Evolutionary conservation across 306 rosid genomes (phyloP), one percentile per base, ranked within the genome.

Genomic region (Acacia crassicarpa): DNA sequence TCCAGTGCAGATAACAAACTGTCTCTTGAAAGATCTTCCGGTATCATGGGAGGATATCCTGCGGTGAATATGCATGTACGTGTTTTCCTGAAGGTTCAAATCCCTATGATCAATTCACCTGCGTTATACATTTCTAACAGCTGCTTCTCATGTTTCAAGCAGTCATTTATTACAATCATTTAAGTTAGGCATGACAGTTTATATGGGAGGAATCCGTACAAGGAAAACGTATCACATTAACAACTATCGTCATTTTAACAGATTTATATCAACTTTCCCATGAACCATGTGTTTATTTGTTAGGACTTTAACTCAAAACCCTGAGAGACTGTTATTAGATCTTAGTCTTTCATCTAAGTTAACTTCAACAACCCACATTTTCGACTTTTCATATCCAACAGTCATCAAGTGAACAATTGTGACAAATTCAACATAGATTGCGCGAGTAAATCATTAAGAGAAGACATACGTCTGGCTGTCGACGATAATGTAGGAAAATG

Each of bases 21-120:
- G 45, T 88, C 72, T 76, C 12, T 81, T 0, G 92, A 77, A 83
- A 96, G 92, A 77, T 96, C 90, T 35, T 88, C 88, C 0, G 97
- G 94, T 53, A 80, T 80, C 94, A 93, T 82, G 72, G 89, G 88
- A 88, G 97, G 98, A 89, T 87, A 84, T 78, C 98, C 99, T 30
- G 91, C 67, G 17, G 97, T 93, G 86, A 66, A 81, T 77, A 95
- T 92, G 78, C 99, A 96, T 4, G 99, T 96, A n/a, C 99, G 95
- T 65, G 99, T 93, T 80, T 92, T 91, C 91, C 99, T 96, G 85
- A 83, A 86, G 83, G 74, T 77, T 77, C 56, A 77, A 72, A 73
- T 49, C 83, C 58, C 14, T 53, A 80, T 25, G 61, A 84, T 84
- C 67, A 83, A 66, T 83, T 63, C 67, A 83, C 73, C 78, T 68